Evolutionary conservation across 108 stramenopile species (phyloP), one percentile per base, ranked within the genome.

Genomic region (Cylindrotheca fusiformis): DNA sequence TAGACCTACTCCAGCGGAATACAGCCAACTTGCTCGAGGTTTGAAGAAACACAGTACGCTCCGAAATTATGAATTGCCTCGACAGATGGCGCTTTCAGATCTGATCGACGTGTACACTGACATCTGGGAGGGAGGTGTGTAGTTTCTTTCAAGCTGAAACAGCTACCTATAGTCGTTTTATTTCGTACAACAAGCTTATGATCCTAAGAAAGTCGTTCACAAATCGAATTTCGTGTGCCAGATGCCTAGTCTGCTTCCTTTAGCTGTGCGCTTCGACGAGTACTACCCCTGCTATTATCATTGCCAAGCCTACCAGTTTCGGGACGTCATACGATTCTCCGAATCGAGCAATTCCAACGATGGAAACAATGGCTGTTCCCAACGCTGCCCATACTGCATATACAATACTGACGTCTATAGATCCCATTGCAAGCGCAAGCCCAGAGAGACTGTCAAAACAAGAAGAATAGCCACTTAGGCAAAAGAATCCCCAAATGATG

Each of bases 311-410:
- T 24, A 52, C 20, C 20, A 78, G n/a, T 47, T 82, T 82, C 19
- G 52, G 54, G 8, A 48, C 12, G 53, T 78, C 70, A 18, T 33
- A 48, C 4, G 45, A 29, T 58, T 82, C 81, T 14, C 54, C 56
- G 48, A 75, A 82, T 17, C 55, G 52, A 24, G 77, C 17, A 20
- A 82, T 72, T 2, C 76, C 77, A 0, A 54, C 58, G 18, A 52
- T 36, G 19, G 74, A 75, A 4, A 82, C 74, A 12, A 75, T 56
- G 17, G 74, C 69, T 5, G 81, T 82, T 14, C 81, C 81, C 2
- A 71, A 20, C 10, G 81, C 76, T 29, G 74, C 57, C 81, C 81
- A 82, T 69, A 69, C 76, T 14, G 81, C 81, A 56, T 82, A 82
- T 14, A 74, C 81, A 21, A 82, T 58, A 23, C 74, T 56, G 36